phyloP scores from a whole-genome alignment of 2,329 filamentous ascomycete genomes.

The Alternaria sp. region DNA sequence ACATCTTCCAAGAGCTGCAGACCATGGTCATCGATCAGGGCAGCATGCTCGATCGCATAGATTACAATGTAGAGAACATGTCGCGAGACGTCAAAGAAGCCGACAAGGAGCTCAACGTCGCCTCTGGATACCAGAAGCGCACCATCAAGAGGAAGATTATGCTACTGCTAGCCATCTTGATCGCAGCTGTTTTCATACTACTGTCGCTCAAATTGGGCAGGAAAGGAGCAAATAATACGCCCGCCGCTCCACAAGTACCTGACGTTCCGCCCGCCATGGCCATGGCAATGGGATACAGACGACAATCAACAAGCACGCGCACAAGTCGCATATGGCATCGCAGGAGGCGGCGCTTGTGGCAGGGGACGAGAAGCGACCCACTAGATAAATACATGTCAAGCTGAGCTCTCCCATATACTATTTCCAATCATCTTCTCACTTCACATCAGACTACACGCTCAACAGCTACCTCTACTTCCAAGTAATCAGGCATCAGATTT shows the following conservation, averaged over 20 bases:
- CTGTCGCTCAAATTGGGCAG: conserved; percentile 79
- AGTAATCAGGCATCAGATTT: conserved; percentile 27
- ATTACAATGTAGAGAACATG: conserved; percentile 96
- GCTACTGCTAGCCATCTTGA: conserved; percentile 80
- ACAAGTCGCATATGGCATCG: conserved; percentile 42
- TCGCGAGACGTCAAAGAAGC: conserved; percentile 90
- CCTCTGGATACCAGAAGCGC: conserved; percentile 86
- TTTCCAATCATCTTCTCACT: background rate
- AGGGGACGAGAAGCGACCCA: conserved; percentile 20
- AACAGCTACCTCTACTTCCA: conserved; percentile 27
- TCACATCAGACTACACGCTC: background rate
- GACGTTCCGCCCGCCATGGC: conserved; percentile 25
- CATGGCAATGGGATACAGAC: conserved; percentile 17
- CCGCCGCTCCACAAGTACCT: conserved; percentile 24
- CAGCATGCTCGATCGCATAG: conserved; percentile 59
- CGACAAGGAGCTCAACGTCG: conserved; percentile 87
- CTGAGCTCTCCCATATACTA: background rate
- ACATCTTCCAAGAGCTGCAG: conserved; percentile 96
- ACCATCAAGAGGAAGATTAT: conserved; percentile 93
- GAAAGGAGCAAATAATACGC: conserved; percentile 36
- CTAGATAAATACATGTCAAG: background rate
- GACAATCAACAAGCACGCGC: conserved; percentile 19
- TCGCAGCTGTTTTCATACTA: conserved; percentile 84
- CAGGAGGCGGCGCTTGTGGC: conserved; percentile 44
- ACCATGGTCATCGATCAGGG: conserved; percentile 74